phyloP scores from a whole-genome alignment of 768 basidiomycete species.

The Coprinopsis sp. region DNA sequence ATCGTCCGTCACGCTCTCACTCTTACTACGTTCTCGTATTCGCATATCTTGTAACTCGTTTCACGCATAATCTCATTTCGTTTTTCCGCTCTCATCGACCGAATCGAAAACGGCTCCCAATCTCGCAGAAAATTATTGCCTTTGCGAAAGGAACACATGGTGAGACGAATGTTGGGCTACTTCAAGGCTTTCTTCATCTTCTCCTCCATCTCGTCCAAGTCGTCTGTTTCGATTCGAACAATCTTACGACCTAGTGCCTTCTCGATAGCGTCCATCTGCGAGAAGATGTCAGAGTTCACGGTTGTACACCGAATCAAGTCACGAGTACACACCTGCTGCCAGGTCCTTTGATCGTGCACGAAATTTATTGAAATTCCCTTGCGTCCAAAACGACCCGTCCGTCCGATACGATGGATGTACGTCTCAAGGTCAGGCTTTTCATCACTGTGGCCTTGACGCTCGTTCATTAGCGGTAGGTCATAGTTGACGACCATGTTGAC shows the following conservation, averaged over 20 bases:
- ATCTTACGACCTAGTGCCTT: slow-evolving; percentile 73
- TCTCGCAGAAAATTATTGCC: too few relatives aligned
- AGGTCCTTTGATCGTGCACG: slow-evolving; percentile 86
- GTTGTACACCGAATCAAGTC: background rate
- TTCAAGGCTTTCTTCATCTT: slow-evolving; percentile 82
- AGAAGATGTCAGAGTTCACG: background rate
- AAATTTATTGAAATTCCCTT: slow-evolving; percentile 98
- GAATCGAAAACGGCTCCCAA: too few relatives aligned
- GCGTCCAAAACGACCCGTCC: slow-evolving; percentile 96
- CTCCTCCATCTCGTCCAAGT: slow-evolving; percentile 94
- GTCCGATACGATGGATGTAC: slow-evolving; percentile 96
- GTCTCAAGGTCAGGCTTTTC: slow-evolving; percentile 91
- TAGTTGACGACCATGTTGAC: slow-evolving; percentile 99
- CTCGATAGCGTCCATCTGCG: slow-evolving; percentile 87
- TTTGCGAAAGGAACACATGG: too few relatives aligned
- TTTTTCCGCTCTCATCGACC: background rate
- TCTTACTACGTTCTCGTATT: background rate
- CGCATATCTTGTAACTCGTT: background rate
- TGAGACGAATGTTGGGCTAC: too few relatives aligned
- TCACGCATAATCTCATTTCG: background rate
- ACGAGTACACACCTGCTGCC: slow-evolving; percentile 37
- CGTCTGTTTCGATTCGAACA: slow-evolving; percentile 79
- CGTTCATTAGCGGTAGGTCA: slow-evolving; percentile 84
- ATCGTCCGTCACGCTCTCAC: background rate
- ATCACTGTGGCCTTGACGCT: slow-evolving; percentile 37